Conservation (phyloP, 78 protist genomes). For the Dictyostelium intermedium region DNA sequence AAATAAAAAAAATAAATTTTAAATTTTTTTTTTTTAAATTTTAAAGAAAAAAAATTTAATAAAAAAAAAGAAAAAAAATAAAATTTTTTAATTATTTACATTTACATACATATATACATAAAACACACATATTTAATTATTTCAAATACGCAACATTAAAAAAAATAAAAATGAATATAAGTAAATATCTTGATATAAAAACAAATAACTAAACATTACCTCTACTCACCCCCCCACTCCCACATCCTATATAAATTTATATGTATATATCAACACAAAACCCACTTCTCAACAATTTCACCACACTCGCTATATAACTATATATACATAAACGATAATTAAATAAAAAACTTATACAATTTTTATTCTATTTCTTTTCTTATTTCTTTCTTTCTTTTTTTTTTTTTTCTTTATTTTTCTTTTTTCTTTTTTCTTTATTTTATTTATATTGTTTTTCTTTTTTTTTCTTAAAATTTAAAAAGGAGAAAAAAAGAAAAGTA, state of each 20-base stretch:
- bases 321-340: too few species aligned
- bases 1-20: not conserved
- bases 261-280: too few species aligned
- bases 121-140: not conserved
- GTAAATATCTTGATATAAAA: not conserved
- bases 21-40: too few species aligned
- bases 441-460: too few species aligned
- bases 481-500: conserved; percentile 50
- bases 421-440: too few species aligned
- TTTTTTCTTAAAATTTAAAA: not conserved
- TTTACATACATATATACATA: not conserved
- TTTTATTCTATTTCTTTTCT: too few species aligned
- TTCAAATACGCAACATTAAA: not conserved
- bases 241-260: not conserved
- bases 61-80: not conserved
- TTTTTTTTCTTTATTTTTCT: too few species aligned
- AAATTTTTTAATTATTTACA: not conserved
- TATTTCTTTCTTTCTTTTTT: too few species aligned
- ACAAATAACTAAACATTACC: not conserved
- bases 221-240: not conserved
- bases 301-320: too few species aligned
- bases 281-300: too few species aligned
- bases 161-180: not conserved
- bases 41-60: not conserved
- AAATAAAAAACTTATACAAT: too few species aligned